Evolutionary conservation across 1,284 basidiomycete species (phyloP).

Genomic region (Lentinula novae-zelandiae): DNA sequence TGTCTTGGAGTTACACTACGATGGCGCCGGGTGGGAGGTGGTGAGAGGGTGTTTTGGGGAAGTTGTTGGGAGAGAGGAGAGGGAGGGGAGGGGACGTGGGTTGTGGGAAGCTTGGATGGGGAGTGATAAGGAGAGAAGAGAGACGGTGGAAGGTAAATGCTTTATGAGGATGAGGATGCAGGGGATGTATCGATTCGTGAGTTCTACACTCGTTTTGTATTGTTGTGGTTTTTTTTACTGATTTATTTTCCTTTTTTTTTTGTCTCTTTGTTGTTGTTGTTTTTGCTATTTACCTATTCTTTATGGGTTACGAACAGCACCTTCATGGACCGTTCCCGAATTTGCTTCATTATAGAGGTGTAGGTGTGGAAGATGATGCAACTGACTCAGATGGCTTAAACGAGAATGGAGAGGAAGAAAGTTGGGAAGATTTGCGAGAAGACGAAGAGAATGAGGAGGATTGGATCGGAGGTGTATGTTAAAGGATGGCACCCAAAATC

Average conservation of each 20-base stretch:
- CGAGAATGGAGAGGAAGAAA: no score
- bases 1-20: slow-evolving; percentile 48
- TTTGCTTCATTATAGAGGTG: slow-evolving; percentile 42
- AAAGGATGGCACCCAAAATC: no score
- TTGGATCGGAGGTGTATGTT: no score
- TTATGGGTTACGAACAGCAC: slow-evolving; percentile 27
- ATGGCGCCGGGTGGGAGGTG: slow-evolving; percentile 43
- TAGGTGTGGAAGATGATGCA: neutral
- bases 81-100: slow-evolving; percentile 25
- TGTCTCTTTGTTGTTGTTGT: no score
- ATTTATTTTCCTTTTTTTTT: neutral
- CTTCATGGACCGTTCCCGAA: slow-evolving; percentile 50
- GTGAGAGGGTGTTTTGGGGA: slow-evolving; percentile 34
- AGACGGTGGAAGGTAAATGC: slow-evolving; percentile 46
- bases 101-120: slow-evolving; percentile 43
- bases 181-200: slow-evolving; percentile 20
- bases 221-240: neutral
- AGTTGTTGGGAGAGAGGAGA: no score
- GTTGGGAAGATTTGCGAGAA: no score
- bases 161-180: slow-evolving; percentile 52
- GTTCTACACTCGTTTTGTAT: neutral
- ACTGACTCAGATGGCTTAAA: no score
- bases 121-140: slow-evolving; percentile 28
- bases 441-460: no score
- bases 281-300: no score